Base-by-base conservation (phyloP, 164 flowering plant genomes). In the Magnolia sinica region DNA sequence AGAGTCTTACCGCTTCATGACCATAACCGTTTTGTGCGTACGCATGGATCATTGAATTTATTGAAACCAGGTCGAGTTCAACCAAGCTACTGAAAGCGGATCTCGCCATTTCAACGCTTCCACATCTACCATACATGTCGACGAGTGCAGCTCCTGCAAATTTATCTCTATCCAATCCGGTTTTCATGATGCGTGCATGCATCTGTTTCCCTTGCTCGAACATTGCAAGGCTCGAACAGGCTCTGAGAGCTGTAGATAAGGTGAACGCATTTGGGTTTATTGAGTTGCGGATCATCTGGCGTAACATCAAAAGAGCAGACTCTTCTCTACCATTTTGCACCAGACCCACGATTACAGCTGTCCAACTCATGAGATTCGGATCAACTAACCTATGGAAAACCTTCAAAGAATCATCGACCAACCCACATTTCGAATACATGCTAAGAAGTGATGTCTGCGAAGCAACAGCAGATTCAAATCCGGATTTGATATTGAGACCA, bases 281-380 rank as follows among this genome's bases (percentile, higher is more conserved):
- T 50, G 87, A 83, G 70, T 51, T 70, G 8, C 82, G 76, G 27
- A 85, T 78, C 92, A 90, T 90, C 51, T 73, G 50, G 19, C 83
- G 72, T 37, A 85, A 89, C 75, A 75, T 81, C 3, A 66, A 75
- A 55, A 91, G 73, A 11, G 87, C 89, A 67, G 69, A 68, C 75
- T 87, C 86, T 76, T 84, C 89, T 81, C 82, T 83, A 64, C 84
- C 88, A 82, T 89, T 88, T 50, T 86, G 89, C 71, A 84, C 85
- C 67, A 83, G 83, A 52, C 88, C 92, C 11, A 74, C 75, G 8
- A 91, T 89, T 63, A 90, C 64, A 22, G 92, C 86, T 29, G 91
- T 88, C 92, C 93, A 90, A 14, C 87, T 80, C 63, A 91, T 90
- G 55, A 79, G 76, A 77, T 87, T 89, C 49, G 88, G 88, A 64